Evolutionary conservation across 2,329 filamentous ascomycete genomes (phyloP), one percentile per base, ranked within the genome.

Genomic region (Pyrenochaeta sp.): DNA sequence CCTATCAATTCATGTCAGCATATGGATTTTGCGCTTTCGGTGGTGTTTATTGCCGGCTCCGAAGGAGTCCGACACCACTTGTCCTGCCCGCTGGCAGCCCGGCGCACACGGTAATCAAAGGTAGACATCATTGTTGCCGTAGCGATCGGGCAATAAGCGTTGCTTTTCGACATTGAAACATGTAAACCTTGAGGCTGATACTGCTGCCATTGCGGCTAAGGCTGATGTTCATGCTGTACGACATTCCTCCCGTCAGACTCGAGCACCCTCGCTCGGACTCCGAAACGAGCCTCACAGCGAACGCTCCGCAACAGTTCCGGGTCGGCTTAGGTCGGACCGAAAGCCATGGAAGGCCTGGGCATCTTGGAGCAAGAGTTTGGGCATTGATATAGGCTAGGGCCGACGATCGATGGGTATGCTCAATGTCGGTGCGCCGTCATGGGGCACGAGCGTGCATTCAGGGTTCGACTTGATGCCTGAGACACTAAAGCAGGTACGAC

Each of bases 401-500:
- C 23, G 23, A 27, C 23, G 23, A 27, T 27, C 23, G 4, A 5
- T 27, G 9, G 23, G 23, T 9, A 9, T 27, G 23, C 23, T 35
- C 15, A 11, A 4, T 4, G 32, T 35, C 15, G 12, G 11, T n/a
- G 32, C 32, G 32, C 18, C 18, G 4, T 42, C n/a, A 29, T 23
- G 30, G 40, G 40, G 40, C 17, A n/a, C 27, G 27, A 23, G 23
- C 40, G 27, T 18, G 18, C 39, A 12, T 41, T 41, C 20, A 20
- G 15, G 15, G 14, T 21, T 37, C 35, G 39, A 2, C 21, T 18
- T 12, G 14, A 9, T 21, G 35, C 18, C 39, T 27, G 10, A 27
- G 7, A 29, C 15, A 43, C 50, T 54, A 50, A 54, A 41, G 54
- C 54, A 57, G 50, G 54, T 57, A 57, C 50, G 36, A n/a, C 33